Evolutionary conservation across 2,329 filamentous ascomycete species (phyloP).

Genomic region (Anthostomella pinea): DNA sequence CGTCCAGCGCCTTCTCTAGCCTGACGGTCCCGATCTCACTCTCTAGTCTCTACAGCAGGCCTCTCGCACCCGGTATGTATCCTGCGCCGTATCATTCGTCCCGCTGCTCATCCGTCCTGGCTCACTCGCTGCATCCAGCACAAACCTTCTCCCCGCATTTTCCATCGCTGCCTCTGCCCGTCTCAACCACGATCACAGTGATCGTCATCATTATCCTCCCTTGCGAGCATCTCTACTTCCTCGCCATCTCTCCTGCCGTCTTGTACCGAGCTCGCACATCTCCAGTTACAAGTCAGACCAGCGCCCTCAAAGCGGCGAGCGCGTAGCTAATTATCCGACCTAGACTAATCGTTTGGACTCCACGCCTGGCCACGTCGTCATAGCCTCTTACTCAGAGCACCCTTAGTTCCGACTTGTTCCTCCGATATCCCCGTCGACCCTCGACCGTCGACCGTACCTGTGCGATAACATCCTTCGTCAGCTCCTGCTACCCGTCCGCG

Average conservation of each 20-base stretch:
- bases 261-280: constrained; percentile 17
- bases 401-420: constrained; percentile 18
- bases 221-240: constrained; percentile 7
- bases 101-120: too few species aligned
- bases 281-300: constrained; percentile 19
- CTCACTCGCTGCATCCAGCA: too few species aligned
- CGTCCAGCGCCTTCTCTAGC: too few species aligned
- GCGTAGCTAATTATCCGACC: constrained; percentile 20
- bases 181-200: too few species aligned
- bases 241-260: constrained; percentile 7
- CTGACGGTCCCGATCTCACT: too few species aligned
- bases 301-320: constrained; percentile 15
- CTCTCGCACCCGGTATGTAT: too few species aligned
- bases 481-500: too few species aligned
- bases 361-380: constrained; percentile 21
- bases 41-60: too few species aligned
- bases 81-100: too few species aligned
- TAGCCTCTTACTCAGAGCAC: constrained; percentile 21
- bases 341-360: constrained; percentile 24
- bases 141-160: constrained; percentile 23
- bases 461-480: too few species aligned
- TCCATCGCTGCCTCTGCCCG: too few species aligned
- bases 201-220: constrained; percentile 1
- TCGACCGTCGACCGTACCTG: too few species aligned
- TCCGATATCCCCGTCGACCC: constrained; percentile 27